Evolutionary conservation across 345 rosid genomes (phyloP).

Genomic region (Moringa oleifera): DNA sequence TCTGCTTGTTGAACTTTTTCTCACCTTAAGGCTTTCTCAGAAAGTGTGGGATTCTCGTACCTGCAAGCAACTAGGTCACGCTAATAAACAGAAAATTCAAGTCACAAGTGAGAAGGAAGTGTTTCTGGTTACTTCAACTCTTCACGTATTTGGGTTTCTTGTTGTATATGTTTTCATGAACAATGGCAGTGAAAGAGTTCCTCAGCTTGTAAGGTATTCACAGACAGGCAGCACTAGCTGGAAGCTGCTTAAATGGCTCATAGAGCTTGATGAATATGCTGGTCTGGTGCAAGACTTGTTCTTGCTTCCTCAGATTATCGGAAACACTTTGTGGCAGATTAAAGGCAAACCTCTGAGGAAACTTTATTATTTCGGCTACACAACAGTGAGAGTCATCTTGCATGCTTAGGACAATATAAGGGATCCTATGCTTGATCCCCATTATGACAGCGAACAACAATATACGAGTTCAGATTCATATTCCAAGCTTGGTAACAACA

Average conservation of each 20-base stretch:
- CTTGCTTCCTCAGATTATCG: constrained; percentile 19
- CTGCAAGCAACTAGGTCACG: background rate
- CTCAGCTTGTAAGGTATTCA: background rate
- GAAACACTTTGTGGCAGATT: constrained; percentile 10
- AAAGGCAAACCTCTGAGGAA: constrained; percentile 8
- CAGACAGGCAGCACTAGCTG: background rate
- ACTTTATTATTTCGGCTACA: constrained; percentile 9
- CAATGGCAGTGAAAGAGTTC: background rate
- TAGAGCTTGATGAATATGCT: background rate
- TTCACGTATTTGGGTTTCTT: background rate
- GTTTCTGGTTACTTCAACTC: background rate
- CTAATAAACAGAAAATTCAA: background rate
- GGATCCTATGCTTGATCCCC: constrained; percentile 8
- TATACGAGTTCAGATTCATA: background rate
- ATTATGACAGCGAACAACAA: background rate
- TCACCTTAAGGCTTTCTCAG: constrained; percentile 7
- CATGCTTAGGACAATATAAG: background rate
- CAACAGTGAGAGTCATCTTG: constrained; percentile 1
- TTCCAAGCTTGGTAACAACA: background rate
- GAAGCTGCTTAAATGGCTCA: background rate
- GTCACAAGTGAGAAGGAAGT: background rate
- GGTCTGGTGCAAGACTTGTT: constrained; percentile 7
- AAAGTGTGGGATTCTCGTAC: background rate
- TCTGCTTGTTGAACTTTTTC: background rate
- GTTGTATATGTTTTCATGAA: background rate